Evolutionary conservation across 176 grass and related monocot genomes (phyloP), one percentile per base, ranked within the genome.

Genomic region (Pharus latifolius): DNA sequence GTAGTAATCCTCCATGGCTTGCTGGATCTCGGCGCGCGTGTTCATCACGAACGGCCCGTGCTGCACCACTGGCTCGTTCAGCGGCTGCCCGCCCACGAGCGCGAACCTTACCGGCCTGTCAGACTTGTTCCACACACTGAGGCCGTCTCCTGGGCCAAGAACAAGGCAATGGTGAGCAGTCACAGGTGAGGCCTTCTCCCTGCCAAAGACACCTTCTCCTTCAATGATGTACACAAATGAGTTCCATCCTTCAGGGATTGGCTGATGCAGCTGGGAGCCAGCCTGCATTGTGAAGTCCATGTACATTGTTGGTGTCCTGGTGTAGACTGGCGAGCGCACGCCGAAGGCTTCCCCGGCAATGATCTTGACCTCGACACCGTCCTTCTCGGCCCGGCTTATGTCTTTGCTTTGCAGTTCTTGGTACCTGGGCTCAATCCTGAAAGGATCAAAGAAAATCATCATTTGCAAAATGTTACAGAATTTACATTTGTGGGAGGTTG

Each of bases 301-400:
- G 78, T 82, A 92, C 62, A 96, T 75, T 5, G 93, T 96, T 0
- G 93, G 93, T 0, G 93, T 96, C 7, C 76, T 54, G 1, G 93
- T 92, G 77, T 85, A 96, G 9, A 96, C 93, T 2, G 93, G 89
- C 4, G 93, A 96, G 5, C 69, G 85, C 12, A 86, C 83, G 19
- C 93, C 86, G 1, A 96, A 92, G 12, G 93, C 86, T 37, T 96
- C 93, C 3, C 93, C 88, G 1, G 89, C 89, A 28, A 96, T 96
- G 67, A 96, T 89, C 16, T n/a, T 45, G 2, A 87, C 93, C 10
- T 80, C 78, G 1, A 92, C 89, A 19, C 93, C 93, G 20, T 90
- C 80, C 55, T 76, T 80, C 37, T 85, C 61, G 2, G 78, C 93
- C 26, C 49, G 28, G 63, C 77, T 84, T 44, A 92, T 90, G 83